Conservation (phyloP, 192 early-diverging fungal genomes). For the Coemansia aciculifera region DNA sequence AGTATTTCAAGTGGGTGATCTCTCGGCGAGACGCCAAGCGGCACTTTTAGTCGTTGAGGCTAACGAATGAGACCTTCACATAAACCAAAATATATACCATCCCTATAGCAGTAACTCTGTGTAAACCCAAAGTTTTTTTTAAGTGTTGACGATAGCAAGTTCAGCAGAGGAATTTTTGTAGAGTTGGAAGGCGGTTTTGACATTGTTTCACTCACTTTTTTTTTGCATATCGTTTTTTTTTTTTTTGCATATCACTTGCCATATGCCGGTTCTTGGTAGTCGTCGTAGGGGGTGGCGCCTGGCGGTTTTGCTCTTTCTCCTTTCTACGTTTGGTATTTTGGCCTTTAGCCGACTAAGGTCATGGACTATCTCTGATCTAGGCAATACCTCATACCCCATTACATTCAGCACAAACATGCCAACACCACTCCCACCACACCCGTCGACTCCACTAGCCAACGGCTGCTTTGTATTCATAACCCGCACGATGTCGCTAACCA, state of each 20-base stretch:
- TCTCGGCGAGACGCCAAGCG: conserved; percentile 32
- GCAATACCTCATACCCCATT: not conserved
- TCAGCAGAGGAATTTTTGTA: not conserved
- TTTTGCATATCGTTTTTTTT: not conserved
- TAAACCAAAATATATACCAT: not conserved
- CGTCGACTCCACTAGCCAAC: not conserved
- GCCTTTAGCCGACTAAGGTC: not conserved
- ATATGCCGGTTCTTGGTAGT: not conserved
- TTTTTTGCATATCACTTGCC: not conserved
- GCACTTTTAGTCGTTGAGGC: not conserved
- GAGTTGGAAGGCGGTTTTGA: not conserved
- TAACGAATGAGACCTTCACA: not conserved
- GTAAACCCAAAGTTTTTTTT: not conserved
- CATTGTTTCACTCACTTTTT: not conserved
- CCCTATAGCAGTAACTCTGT: not conserved
- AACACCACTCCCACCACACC: not conserved
- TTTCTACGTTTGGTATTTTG: not conserved
- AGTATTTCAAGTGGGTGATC: conserved; percentile 79
- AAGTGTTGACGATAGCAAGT: not conserved
- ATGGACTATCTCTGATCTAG: not conserved
- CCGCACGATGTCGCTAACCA: conserved; percentile 57
- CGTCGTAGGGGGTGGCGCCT: conserved; percentile 9
- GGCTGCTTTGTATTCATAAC: conserved; percentile 55
- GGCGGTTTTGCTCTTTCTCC: not conserved
- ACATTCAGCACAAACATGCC: conserved; percentile 19